Base-by-base conservation (phyloP, 139 green algal species). In the Asterochloris sp. region DNA sequence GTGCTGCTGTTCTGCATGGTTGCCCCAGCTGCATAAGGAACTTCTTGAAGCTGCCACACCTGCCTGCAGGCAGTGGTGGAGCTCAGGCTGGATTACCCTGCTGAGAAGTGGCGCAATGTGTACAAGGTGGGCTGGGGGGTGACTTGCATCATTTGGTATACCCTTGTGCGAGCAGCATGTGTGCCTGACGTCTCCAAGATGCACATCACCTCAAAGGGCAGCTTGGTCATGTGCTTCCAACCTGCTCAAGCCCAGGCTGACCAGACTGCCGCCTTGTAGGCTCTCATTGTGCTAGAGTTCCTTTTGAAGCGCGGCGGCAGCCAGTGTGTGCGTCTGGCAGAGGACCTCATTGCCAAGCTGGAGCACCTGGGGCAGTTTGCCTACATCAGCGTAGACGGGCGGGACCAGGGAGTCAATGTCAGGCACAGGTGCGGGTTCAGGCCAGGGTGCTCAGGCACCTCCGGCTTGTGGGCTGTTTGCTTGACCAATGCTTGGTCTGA, bases 381-480 rank as follows among this genome's bases (percentile, higher is more conserved):
- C 19, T 94, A 92, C 77, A 81, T 94, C 14, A 89, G 90, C 11
- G 26, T 85, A 0, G 85, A 93, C 16, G 88, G 91, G 0, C 73
- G 78, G 0, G 96, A 98, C 84, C 84, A 95, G 80, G 96, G 96
- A 9, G 76, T 92, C 47, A 98, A 98, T 81, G 94, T 99, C 14
- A 85, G 94, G 21, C 89, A 97, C 68, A 94, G 93, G 89, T 92
- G 67, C 12, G 28, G 38, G 38, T 54, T 6, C 38, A 54, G 38
- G 38, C 38, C 38, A 54, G 38, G 38, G 4, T 54, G 38, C 38
- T 54, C 38, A 54, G 38, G 74, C 66, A 13, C 19, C 66, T 73
- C 66, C 19, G 4, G 66, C 19, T 26, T 73, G 66, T 73, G n/a
- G 12, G 68, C 68, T 74, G 68, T 23, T 73, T 71, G 64, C 16